Conservation (phyloP, 225 moss, liverwort and hornwort species). For the Sphagnum tenellum region DNA sequence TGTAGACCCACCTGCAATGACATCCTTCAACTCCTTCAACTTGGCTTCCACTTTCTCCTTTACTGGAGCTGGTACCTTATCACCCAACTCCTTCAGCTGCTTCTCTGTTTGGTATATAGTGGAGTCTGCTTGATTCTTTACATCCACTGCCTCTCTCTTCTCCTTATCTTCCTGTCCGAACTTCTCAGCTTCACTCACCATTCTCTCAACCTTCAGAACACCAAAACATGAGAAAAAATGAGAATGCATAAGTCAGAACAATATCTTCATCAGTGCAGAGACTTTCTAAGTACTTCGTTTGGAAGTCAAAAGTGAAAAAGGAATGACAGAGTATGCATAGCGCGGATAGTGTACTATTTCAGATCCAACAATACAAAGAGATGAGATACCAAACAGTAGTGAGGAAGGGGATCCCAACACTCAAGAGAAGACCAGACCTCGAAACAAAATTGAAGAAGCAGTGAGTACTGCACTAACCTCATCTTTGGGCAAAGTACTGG, state of each 20-base stretch:
- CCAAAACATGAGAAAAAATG: no score
- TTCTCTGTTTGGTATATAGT: conserved; percentile 28
- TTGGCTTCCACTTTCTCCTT: conserved; percentile 33
- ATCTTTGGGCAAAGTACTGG: conserved; percentile 55
- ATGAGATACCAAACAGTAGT: no score
- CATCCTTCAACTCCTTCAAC: conserved; percentile 30
- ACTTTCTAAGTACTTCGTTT: no score
- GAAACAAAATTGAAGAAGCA: background rate
- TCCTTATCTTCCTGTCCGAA: conserved; percentile 36
- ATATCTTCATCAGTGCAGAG: no score
- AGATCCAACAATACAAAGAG: no score
- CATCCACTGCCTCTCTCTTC: conserved; percentile 34
- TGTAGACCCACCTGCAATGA: conserved; percentile 19
- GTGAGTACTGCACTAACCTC: conserved; percentile 18
- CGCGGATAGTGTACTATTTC: background rate
- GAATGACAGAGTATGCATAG: background rate
- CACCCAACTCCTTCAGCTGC: conserved; percentile 48
- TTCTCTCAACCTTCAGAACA: conserved; percentile 39
- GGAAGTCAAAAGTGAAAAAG: background rate
- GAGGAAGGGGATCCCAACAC: no score
- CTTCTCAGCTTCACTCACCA: conserved; percentile 57
- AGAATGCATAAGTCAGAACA: no score
- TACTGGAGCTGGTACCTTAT: conserved; percentile 42
- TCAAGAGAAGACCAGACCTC: no score
- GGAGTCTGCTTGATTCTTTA: conserved; percentile 36